Conservation (phyloP, 805 yeast genomes). For the Ogataea nonfermentans region DNA sequence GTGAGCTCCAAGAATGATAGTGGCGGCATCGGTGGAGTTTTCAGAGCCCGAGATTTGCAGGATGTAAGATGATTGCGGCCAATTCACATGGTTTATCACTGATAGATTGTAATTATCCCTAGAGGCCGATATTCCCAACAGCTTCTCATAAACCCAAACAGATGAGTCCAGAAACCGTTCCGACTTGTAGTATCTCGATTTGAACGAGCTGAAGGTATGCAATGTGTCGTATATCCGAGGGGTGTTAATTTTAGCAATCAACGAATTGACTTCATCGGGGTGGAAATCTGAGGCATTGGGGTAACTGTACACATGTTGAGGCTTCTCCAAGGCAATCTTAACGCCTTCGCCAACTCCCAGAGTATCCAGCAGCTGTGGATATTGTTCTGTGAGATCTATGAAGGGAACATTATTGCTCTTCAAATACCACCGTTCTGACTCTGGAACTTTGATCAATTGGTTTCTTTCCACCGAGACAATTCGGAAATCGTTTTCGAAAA, state of each 20-base stretch:
- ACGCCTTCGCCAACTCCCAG: conserved; percentile 1
- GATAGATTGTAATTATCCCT: conserved; percentile 16
- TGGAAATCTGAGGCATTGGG: conserved; percentile 46
- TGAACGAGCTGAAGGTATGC: conserved; percentile 29
- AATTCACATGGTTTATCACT: conserved; percentile 14
- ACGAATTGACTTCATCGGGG: conserved; percentile 36
- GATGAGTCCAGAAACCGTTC: conserved; percentile 68
- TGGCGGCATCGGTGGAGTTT: conserved; percentile 28
- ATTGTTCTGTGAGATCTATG: conserved; percentile 39
- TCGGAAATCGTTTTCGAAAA: conserved; percentile 1
- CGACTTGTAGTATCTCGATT: conserved; percentile 76
- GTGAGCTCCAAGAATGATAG: conserved; percentile 80
- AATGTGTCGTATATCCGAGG: conserved; percentile 12
- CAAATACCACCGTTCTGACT: conserved; percentile 36
- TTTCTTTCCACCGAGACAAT: conserved; percentile 11
- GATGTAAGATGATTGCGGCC: conserved; percentile 24
- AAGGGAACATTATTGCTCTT: conserved; percentile 37
- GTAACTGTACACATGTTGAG: conserved; percentile 40
- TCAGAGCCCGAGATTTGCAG: conserved; percentile 12
- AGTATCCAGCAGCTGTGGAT: conserved; percentile 4
- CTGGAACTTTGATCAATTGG: conserved; percentile 28
- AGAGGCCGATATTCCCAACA: conserved; percentile 4
- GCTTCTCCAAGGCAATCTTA: conserved; percentile 7
- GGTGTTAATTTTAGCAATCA: conserved; percentile 11
- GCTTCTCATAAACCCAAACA: conserved; percentile 55